Percentiles rank a stretch among this genome's conserved stretches.
These are phyloP conservation scores for Xylaria telfairii DNA, from an alignment of 495 filamentous ascomycete species.

Conservation along the genomic window DNA sequence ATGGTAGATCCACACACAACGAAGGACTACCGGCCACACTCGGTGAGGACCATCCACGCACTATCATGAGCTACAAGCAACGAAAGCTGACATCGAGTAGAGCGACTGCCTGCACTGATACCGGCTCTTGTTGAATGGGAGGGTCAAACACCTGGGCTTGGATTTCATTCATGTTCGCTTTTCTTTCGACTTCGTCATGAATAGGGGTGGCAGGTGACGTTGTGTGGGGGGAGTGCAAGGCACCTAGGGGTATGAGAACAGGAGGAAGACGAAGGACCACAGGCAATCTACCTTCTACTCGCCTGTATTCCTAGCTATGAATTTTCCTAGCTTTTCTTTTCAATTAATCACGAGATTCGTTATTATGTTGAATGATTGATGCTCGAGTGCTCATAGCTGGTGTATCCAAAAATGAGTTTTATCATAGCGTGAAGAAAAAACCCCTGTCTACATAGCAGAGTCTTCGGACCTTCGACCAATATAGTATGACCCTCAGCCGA, in stretches of 20 bases:
- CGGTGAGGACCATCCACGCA: neutral
- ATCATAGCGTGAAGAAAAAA: neutral
- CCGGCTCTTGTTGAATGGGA: neutral
- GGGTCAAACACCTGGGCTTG: neutral
- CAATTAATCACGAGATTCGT: neutral
- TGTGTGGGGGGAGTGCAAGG: neutral
- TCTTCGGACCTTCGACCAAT: too few relatives aligned
- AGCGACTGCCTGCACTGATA: neutral
- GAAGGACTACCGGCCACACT: neutral
- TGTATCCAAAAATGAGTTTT: neutral
- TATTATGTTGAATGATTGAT: neutral
- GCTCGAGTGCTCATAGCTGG: too few relatives aligned
- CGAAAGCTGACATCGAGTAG: neutral
- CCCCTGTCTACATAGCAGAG: too few relatives aligned
- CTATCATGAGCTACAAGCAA: neutral
- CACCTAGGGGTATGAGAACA: neutral
- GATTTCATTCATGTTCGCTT: neutral
- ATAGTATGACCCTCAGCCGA: too few relatives aligned
- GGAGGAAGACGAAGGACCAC: neutral
- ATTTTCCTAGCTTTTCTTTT: neutral
- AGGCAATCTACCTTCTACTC: neutral
- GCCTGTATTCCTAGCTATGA: neutral
- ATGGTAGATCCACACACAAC: neutral
- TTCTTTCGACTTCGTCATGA: neutral
- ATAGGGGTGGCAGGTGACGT: neutral